A percentile compares a stretch with the other conserved stretches of the same genome.
These are phyloP conservation scores for Aspergillus amoenus DNA, from an alignment of 2,329 filamentous ascomycete species.

Conservation along the genomic window DNA sequence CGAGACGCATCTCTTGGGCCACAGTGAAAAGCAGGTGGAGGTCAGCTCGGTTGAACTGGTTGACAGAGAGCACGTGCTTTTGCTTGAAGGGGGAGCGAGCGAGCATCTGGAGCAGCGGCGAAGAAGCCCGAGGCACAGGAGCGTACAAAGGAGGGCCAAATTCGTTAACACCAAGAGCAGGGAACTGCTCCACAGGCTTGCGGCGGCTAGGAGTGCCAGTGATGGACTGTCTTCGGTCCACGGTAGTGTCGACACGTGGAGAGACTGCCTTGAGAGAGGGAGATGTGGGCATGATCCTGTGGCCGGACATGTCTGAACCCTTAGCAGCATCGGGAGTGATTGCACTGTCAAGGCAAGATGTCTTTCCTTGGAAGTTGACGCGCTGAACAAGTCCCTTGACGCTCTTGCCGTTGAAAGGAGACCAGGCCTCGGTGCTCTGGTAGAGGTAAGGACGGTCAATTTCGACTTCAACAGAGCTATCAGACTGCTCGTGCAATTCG, in stretches of 20 bases:
- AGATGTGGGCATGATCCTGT: constrained; percentile 53
- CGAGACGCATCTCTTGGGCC: constrained; percentile 94
- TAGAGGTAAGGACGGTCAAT: constrained; percentile 69
- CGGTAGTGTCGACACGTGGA: constrained; percentile 39
- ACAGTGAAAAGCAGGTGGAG: constrained; percentile 94
- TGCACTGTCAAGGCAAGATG: constrained; percentile 72
- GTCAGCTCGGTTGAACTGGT: constrained; percentile 82
- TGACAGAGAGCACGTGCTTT: constrained; percentile 86
- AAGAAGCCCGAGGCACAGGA: constrained; percentile 54
- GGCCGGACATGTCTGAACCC: constrained; percentile 75
- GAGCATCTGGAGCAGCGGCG: constrained; percentile 68
- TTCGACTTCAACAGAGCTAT: constrained; percentile 71
- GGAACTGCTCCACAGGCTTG: constrained; percentile 27
- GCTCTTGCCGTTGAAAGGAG: constrained; percentile 68
- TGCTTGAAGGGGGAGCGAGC: constrained; percentile 83
- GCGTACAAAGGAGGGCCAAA: constrained; percentile 42
- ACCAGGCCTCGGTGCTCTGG: constrained; percentile 57
- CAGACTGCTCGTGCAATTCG: constrained; percentile 76
- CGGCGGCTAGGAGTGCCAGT: constrained; percentile 39
- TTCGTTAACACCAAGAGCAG: constrained; percentile 32
- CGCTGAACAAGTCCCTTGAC: constrained; percentile 71
- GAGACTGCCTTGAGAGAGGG: constrained; percentile 56
- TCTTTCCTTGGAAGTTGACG: constrained; percentile 72
- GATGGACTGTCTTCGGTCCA: constrained; percentile 40
- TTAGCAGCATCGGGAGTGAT: constrained; percentile 56